A percentile compares a stretch with the other conserved stretches of the same genome.
phyloP scores from a whole-genome alignment of 495 filamentous ascomycete genomes.

The Aspergillus leporis region DNA sequence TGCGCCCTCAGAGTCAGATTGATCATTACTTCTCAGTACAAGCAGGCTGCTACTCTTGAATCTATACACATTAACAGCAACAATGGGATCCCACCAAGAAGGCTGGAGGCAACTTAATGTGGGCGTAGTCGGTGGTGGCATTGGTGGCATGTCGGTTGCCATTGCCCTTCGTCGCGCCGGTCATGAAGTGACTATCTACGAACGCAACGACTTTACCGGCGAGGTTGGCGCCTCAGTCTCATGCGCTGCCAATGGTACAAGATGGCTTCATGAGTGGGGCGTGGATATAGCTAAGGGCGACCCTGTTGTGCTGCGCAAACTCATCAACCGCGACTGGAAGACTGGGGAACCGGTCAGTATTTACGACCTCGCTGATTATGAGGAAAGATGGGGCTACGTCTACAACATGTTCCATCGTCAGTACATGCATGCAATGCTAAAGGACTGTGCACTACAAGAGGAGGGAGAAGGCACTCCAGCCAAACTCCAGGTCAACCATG shows the following conservation, averaged over 20 bases:
- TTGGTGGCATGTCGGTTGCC: slow-evolving; percentile 63
- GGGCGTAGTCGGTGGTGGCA: slow-evolving; percentile 9
- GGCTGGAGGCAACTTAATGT: slow-evolving; percentile 1
- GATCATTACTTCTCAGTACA: too few species aligned
- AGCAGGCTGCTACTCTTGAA: too few species aligned
- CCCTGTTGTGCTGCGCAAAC: slow-evolving; percentile 46
- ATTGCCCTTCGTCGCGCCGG: slow-evolving; percentile 65
- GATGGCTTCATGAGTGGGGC: slow-evolving; percentile 48
- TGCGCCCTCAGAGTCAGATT: too few species aligned
- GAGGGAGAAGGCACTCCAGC: slow-evolving; percentile 45
- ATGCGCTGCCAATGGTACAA: slow-evolving; percentile 46
- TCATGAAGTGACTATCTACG: slow-evolving; percentile 56
- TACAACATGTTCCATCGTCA: slow-evolving; percentile 60
- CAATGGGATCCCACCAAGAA: not conserved
- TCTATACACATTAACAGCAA: not conserved
- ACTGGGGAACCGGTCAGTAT: slow-evolving; percentile 47
- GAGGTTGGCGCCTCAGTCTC: slow-evolving; percentile 47
- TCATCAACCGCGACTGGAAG: slow-evolving; percentile 53
- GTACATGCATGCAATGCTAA: slow-evolving; percentile 57
- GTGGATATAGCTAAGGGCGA: slow-evolving; percentile 46
- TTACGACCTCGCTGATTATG: slow-evolving; percentile 45
- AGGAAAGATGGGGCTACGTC: slow-evolving; percentile 44
- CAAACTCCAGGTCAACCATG: slow-evolving; percentile 44
- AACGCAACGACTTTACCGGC: slow-evolving; percentile 41
- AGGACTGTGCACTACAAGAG: slow-evolving; percentile 44